These are phyloP conservation scores for Paramecium primaurelia DNA, from an alignment of 73 alveolate species.

Conservation along the genomic window DNA sequence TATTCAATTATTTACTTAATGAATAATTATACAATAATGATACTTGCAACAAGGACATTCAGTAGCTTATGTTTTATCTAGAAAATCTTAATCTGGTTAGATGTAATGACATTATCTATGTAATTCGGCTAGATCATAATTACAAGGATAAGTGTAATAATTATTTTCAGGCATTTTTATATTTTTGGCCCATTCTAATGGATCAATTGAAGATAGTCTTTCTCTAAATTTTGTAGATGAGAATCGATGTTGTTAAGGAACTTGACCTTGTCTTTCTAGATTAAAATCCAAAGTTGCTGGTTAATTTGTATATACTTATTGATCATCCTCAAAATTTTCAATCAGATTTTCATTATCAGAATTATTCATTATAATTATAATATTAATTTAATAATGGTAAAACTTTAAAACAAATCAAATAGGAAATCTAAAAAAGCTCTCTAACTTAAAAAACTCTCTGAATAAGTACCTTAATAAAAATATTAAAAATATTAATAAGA, in stretches of 20 bases:
- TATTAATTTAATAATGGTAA: background rate
- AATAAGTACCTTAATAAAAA: conserved; percentile 17
- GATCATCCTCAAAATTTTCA: background rate
- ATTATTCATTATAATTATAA: background rate
- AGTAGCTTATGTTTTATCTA: background rate
- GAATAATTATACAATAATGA: background rate
- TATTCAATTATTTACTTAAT: background rate
- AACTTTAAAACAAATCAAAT: background rate
- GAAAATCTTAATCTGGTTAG: conserved; percentile 33
- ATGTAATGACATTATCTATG: conserved; percentile 24
- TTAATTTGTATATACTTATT: background rate
- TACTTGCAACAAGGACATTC: conserved; percentile 48
- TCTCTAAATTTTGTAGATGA: conserved; percentile 7
- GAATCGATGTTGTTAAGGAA: background rate
- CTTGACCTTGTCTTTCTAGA: background rate
- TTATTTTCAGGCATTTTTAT: background rate
- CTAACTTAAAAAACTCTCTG: conserved; percentile 11
- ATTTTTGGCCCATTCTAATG: conserved; percentile 1
- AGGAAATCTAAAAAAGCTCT: background rate
- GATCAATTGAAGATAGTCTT: background rate
- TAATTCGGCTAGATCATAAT: conserved; percentile 6
- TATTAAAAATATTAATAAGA: conserved; percentile 26
- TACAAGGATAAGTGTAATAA: background rate
- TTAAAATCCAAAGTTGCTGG: conserved; percentile 1
- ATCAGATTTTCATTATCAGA: background rate